Evolutionary conservation across 805 yeast genomes (phyloP).

Genomic region (Metschnikowia kofuensis): DNA sequence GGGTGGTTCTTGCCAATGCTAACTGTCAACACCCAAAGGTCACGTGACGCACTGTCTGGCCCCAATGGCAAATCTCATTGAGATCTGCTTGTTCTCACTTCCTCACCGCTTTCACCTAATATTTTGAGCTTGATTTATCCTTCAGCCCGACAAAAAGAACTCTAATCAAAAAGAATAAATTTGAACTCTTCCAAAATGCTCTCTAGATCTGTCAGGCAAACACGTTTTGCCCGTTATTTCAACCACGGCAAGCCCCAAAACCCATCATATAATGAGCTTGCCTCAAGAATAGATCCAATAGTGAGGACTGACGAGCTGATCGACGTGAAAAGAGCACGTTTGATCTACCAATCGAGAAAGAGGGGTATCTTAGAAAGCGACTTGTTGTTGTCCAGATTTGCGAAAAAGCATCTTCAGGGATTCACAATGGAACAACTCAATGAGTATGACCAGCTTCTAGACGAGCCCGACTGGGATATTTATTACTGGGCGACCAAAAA

Average conservation of each 20-base stretch:
- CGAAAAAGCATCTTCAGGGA: constrained; percentile 62
- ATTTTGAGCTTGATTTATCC: too few relatives aligned
- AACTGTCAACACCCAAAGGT: too few relatives aligned
- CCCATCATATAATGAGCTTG: constrained; percentile 43
- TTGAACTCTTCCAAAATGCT: neutral
- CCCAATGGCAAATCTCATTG: too few relatives aligned
- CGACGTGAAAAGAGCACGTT: constrained; percentile 78
- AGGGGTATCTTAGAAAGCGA: constrained; percentile 96
- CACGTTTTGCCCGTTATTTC: constrained; percentile 16
- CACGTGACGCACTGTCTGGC: too few relatives aligned
- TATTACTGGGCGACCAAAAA: constrained; percentile 96
- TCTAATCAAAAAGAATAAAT: too few relatives aligned
- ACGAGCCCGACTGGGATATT: constrained; percentile 98
- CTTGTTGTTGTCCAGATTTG: constrained; percentile 77
- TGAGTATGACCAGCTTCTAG: constrained; percentile 82
- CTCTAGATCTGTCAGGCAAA: neutral
- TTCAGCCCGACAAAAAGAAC: too few relatives aligned
- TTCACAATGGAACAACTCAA: constrained; percentile 66
- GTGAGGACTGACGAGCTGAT: constrained; percentile 70
- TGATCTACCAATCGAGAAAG: constrained; percentile 87
- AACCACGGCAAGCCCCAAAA: constrained; percentile 40
- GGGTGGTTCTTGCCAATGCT: too few relatives aligned
- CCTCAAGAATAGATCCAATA: constrained; percentile 73
- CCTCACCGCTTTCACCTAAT: too few relatives aligned
- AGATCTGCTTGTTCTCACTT: too few relatives aligned